Base-by-base conservation (phyloP, 352 stramenopile species). In the Globisporangium paddicum region DNA sequence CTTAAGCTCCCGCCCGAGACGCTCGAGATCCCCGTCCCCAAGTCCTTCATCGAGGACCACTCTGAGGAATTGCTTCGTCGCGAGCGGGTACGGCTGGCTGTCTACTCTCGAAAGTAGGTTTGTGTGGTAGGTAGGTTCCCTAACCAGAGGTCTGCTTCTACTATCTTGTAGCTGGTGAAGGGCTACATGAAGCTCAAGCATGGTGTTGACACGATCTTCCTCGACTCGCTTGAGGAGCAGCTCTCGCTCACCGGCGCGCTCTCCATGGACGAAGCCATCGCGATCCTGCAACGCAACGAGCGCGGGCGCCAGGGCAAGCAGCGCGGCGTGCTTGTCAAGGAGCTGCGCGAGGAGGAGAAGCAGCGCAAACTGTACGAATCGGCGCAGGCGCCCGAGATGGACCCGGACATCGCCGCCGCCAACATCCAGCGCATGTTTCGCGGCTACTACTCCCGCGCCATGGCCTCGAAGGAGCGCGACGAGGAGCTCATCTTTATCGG, bases 391-490 rank as follows among this genome's bases (percentile, higher is more conserved):
- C 71, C 70, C 1, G 78, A 92, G 28, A 94, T 97, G 79, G 92
- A 98, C 61, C 72, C 73, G 26, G 91, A 98, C 55, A 89, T 96
- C n/a, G 94, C 93, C 0, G 92, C 92, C 1, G 74, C 82, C 34
- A 96, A 96, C 58, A 87, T 95, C 48, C 90, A 98, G 71, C 75
- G 90, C 16, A 87, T 97, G 60, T 93, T 97, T 64, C 83, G 93
- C 42, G 90, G 90, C 6, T 89, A 85, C 64, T 72, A 86, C 48
- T 86, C 75, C 16, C 84, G 92, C 16, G 77, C 72, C 23, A 71
- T 69, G 28, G 87, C 87, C 13, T 52, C 64, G 28, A 63, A 78
- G 2, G 88, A 95, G 53, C 85, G 85, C 16, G 81, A 96, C 58
- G 76, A 87, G 19, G 81, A 95, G 71, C 77, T 96, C 23, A 62